phyloP scores from a whole-genome alignment of 345 rosid genomes.

The Gossypium ekmanianum region DNA sequence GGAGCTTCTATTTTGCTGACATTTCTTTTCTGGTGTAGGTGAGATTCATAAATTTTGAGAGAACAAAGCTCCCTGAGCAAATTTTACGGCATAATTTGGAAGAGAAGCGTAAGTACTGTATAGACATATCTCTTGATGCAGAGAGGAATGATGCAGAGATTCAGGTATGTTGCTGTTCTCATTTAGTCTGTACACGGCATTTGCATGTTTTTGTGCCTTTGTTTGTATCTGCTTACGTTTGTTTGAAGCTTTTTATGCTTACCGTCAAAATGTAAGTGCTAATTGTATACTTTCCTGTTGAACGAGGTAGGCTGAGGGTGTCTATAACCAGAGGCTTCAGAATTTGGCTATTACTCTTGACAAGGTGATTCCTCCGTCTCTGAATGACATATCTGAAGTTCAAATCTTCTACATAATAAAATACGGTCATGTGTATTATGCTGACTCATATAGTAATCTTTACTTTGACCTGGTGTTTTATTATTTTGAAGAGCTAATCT shows the following conservation, averaged over 20 bases:
- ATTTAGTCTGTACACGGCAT: constrained; percentile 2
- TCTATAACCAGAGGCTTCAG: constrained; percentile 99
- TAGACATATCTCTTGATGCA: constrained; percentile 69
- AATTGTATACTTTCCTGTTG: constrained; percentile 22
- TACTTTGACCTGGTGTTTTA: background rate
- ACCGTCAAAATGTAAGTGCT: constrained; percentile 19
- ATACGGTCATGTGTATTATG: background rate
- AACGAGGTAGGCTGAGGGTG: constrained; percentile 89
- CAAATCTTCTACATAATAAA: background rate
- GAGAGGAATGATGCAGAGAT: constrained; percentile 99
- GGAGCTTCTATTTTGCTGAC: constrained; percentile 12
- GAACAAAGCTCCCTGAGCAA: constrained; percentile 94
- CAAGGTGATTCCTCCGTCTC: constrained; percentile 55
- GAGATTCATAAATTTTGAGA: constrained; percentile 90
- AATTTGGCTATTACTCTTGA: constrained; percentile 97
- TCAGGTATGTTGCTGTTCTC: constrained; percentile 57
- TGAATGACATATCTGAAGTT: background rate
- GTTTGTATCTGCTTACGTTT: background rate
- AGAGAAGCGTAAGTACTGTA: constrained; percentile 81
- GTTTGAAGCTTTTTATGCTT: constrained; percentile 3
- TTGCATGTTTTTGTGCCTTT: background rate
- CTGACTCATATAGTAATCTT: background rate
- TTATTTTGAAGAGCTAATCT: constrained; percentile 4
- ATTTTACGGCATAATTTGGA: constrained; percentile 86
- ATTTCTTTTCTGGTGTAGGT: constrained; percentile 53